These are phyloP conservation scores for Beauveria sp. DNA, from an alignment of 2,329 filamentous ascomycete genomes.

Conservation along the genomic window DNA sequence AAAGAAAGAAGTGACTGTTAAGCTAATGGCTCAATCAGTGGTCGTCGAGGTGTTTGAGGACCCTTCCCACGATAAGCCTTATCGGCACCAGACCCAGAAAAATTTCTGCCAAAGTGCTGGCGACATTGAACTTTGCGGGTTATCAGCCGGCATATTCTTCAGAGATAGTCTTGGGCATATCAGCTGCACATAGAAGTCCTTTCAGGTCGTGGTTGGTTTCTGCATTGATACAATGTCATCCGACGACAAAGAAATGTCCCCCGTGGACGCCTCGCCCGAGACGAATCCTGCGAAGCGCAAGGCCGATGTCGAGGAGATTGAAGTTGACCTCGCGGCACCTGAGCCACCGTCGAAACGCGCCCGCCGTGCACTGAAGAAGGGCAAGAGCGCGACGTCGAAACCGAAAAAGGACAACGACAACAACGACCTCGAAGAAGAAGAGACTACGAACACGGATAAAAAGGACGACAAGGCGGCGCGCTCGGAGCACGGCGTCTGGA, in stretches of 20 bases:
- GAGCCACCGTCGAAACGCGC: constrained; percentile 95
- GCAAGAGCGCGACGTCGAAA: constrained; percentile 48
- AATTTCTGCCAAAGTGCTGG: not conserved
- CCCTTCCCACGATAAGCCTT: constrained; percentile 1
- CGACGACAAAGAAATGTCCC: not conserved
- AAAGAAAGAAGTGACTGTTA: not conserved
- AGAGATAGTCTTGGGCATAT: not conserved
- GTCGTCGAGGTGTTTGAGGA: not conserved
- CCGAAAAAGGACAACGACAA: constrained; percentile 29
- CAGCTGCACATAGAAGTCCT: not conserved
- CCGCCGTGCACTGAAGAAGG: constrained; percentile 82
- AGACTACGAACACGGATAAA: constrained; percentile 28
- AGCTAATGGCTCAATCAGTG: not conserved
- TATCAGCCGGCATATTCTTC: not conserved
- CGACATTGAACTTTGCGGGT: not conserved
- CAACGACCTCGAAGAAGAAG: constrained; percentile 27
- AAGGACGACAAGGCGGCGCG: constrained; percentile 45
- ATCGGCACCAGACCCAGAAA: constrained; percentile 6
- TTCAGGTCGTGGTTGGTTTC: not conserved
- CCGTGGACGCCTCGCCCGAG: constrained; percentile 14
- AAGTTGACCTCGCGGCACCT: constrained; percentile 82
- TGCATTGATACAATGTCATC: not conserved
- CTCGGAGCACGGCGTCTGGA: constrained; percentile 84
- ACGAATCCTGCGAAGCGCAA: constrained; percentile 57
- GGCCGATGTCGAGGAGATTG: constrained; percentile 62